Evolutionary conservation across 805 yeast genomes (phyloP), one percentile per base, ranked within the genome.

Genomic region (Saturnispora gosingensis): DNA sequence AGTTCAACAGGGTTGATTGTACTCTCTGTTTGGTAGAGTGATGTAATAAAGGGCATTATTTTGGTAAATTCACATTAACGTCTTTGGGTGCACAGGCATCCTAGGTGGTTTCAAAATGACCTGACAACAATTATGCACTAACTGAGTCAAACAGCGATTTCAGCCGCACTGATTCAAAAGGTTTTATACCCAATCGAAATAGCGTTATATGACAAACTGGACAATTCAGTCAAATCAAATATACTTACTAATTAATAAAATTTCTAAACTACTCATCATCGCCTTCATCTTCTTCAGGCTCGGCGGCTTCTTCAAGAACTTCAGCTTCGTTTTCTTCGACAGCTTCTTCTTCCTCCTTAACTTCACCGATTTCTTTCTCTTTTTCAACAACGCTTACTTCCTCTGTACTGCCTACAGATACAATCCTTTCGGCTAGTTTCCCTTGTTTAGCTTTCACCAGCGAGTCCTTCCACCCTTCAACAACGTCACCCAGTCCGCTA

Each of bases 381-480:
- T 27, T 25, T 11, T 7, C 45, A 30, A 45, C 56, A 39, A 43
- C 61, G 9, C 81, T 30, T 30, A 13, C 62, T 28, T 54, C 62
- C 11, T 27, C 9, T 18, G 9, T 44, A 30, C 43, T 55, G 40
- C 45, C 61, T 7, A 81, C 80, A 22, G 69, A 66, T 46, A 71
- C 61, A 50, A 90, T 71, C 67, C 91, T 77, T 10, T 77, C 81
- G 50, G 90, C 82, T 45, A 87, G 71, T 48, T 73, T 69, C 1
- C 65, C 63, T 59, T 85, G 81, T 39, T 83, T 85, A 38, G 70
- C 67, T 13, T 67, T 61, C 2, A 49, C 61, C 53, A 91, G 73
- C 43, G 73, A 65, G 15, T 72, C 66, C 67, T 85, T 86, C 98
- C 99, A 91, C 52, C 70, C 65, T 11, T 70, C 69, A 35, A 87